These are phyloP conservation scores for Venturia effusa DNA, from an alignment of 2,329 filamentous ascomycete species.

Conservation along the genomic window DNA sequence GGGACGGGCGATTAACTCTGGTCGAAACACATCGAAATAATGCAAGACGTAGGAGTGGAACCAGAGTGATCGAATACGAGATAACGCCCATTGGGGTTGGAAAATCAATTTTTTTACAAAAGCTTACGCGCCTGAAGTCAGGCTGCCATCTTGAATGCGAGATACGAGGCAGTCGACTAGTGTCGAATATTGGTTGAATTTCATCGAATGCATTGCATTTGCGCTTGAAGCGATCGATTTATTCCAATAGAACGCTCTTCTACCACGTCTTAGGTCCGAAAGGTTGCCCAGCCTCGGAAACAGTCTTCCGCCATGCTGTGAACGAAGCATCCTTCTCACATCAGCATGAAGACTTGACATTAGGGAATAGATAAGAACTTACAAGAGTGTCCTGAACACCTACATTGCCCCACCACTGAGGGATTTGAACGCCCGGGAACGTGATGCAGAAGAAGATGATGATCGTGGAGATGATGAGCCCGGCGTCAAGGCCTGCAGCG, in stretches of 20 bases:
- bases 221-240: neutral
- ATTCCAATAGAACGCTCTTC: neutral
- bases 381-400: constrained; percentile 34
- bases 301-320: neutral
- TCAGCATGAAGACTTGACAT: neutral
- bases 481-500: constrained; percentile 59
- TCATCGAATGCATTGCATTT: no score
- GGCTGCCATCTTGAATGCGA: no score
- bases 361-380: constrained; percentile 4
- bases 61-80: no score
- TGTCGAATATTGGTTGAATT: no score
- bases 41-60: no score
- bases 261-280: constrained; percentile 4
- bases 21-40: no score
- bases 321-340: neutral
- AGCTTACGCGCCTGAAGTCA: no score
- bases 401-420: constrained; percentile 53
- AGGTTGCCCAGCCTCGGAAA: neutral
- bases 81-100: no score
- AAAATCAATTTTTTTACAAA: no score
- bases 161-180: no score
- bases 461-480: constrained; percentile 54
- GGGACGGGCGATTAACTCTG: no score
- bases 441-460: constrained; percentile 60
- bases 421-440: constrained; percentile 44